Base-by-base conservation (phyloP, 352 stramenopile genomes). In the Aphanomyces cochlioides region DNA sequence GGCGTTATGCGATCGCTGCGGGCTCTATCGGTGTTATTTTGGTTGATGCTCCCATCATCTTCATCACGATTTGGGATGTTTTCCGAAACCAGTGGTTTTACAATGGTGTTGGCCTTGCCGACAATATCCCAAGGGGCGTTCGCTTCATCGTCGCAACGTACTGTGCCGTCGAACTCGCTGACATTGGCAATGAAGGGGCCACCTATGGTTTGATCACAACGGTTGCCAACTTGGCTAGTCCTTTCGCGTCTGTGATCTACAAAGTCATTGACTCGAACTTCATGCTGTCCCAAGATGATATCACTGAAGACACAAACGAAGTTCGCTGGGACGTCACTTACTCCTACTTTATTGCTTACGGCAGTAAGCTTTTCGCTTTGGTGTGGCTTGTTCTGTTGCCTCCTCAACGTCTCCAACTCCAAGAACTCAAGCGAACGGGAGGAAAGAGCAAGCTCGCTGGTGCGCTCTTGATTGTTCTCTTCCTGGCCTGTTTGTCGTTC, bases 121-220 rank as follows among this genome's bases (percentile, higher is more conserved):
- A 87, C 72, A 69, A 76, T 10, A 71, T 87, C 4, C 79, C 79
- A 5, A 66, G 67, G 28, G 76, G 75, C 21, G 72, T 84, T 21
- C 74, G 78, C 17, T 87, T 87, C 36, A 84, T 87, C 66, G 78
- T 87, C 40, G 81, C 79, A 21, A 87, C 79, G 37, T 87, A 79
- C 37, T 76, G 82, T 58, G 77, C 83, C 43, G 78, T 87, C 17
- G 80, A 87, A 68, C 70, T 87, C 21, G 77, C 78, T 53, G 80
- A 79, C 15, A 63, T 78, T 21, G 80, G 80, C 37, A 84, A 79
- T 43, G 80, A 87, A 77, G 78, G 77, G 59, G 78, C 79, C 3
- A 82, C 82, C 37, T 87, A 85, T 63, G 78, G 78, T 5, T 47
- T 87, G 19, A 48, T 85, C 41, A 85, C 80, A 28, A 85, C 80